Base-by-base conservation (phyloP, 2,329 filamentous ascomycete genomes). In the Ustilaginoidea virens region DNA sequence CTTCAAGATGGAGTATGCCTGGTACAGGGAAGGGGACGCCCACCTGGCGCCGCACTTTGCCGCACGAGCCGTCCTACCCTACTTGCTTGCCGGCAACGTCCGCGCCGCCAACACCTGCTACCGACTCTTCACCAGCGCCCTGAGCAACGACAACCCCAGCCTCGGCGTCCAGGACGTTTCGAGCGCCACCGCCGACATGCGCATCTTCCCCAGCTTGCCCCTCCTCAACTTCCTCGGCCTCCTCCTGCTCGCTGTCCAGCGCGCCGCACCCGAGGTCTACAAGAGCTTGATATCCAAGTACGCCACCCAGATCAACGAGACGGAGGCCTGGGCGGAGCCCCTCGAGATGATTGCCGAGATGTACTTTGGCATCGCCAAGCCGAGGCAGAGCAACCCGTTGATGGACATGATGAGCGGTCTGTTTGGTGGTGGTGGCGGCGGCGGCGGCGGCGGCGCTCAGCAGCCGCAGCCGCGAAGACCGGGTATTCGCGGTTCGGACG, bases 351-450 rank as follows among this genome's bases (percentile, higher is more conserved):
- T 98, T 43, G 87, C 80, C 27, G 87, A 98, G 60, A 86, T 93
- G 72, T 98, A 96, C 61, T 98, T 98, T 57, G 75, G 75, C 20
- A 92, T 98, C 50, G 71, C 75, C 58, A 77, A 85, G 47, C 87
- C 86, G 26, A 69, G 79, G 45, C 83, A 93, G 60, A 80, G 77
- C 38, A 96, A 96, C 52, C 86, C 86, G 3, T 61, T 98, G 52
- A 73, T 96, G 55, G 90, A 98, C 50, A 96, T 98, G 86, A 92
- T 98, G 80, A 86, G 85, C 27, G 86, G 74, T 37, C 72, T 98
- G 64, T 80, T 98, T 46, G 86, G 86, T 27, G 83, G 83, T 5
- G 24, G 24, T 27, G 83, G 83, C 4, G 24, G 24, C 14, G 24
- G 7, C 13, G 77, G 74, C 5, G 69, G 65, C 16, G 63, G 39